These are phyloP conservation scores for Tulasnella sp. DNA, from an alignment of 768 basidiomycete species.

Conservation along the genomic window DNA sequence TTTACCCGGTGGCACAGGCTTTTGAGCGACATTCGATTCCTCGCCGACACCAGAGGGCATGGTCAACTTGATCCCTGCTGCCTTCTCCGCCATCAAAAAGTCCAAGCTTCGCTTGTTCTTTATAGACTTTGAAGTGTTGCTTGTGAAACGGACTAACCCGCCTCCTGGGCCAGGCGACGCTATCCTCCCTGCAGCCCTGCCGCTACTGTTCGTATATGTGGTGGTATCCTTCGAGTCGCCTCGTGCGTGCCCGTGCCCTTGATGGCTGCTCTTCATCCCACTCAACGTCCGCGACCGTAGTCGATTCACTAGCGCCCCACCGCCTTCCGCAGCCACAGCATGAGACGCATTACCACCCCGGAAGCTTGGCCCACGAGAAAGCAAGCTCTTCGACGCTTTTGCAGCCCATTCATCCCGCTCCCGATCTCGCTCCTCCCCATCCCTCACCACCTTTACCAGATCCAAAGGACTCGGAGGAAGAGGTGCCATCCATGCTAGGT, in stretches of 20 bases:
- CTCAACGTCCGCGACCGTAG: slow-evolving; percentile 8
- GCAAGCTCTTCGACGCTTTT: background rate
- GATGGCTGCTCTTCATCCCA: slow-evolving; percentile 5
- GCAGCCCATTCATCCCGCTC: slow-evolving; percentile 8
- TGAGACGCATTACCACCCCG: background rate
- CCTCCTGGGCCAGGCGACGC: too few species aligned
- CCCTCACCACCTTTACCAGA: slow-evolving; percentile 10
- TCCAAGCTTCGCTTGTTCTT: background rate
- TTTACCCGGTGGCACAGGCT: too few species aligned
- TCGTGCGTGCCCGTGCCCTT: background rate
- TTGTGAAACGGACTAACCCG: too few species aligned
- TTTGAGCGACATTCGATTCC: too few species aligned
- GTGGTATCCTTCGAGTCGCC: background rate
- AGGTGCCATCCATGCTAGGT: background rate
- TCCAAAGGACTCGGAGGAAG: background rate
- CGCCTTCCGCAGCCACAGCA: background rate
- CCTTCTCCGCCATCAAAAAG: background rate
- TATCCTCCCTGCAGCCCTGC: too few species aligned
- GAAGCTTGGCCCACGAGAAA: background rate
- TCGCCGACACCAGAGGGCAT: background rate
- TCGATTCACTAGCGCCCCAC: background rate
- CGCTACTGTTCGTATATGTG: background rate
- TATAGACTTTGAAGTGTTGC: background rate
- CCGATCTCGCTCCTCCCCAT: background rate
- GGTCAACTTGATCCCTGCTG: background rate